Evolutionary conservation across 2,329 filamentous ascomycete species (phyloP).

Genomic region (Mariannaea elegans): DNA sequence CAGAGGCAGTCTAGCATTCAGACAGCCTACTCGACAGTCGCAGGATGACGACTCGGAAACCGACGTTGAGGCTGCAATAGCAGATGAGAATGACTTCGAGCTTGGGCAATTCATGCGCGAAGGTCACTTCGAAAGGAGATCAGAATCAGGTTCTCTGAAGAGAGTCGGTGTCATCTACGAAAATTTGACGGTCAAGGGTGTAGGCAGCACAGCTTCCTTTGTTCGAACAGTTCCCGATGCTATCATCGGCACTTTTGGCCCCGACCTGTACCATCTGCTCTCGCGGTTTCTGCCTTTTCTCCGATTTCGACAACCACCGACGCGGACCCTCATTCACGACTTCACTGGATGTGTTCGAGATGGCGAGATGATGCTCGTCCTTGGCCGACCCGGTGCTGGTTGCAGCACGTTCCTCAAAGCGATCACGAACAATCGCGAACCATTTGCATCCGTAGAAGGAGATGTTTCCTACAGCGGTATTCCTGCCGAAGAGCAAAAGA

Average conservation of each 20-base stretch:
- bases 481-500: constrained; percentile 13
- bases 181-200: constrained; percentile 77
- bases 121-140: constrained; percentile 80
- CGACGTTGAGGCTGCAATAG: constrained; percentile 26
- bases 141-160: constrained; percentile 69
- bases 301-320: constrained; percentile 27
- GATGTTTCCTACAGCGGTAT: constrained; percentile 22
- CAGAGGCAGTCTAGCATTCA: constrained; percentile 17
- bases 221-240: constrained; percentile 79
- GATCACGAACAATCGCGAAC: constrained; percentile 18
- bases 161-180: constrained; percentile 82
- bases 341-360: constrained; percentile 59
- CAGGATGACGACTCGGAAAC: constrained; percentile 50
- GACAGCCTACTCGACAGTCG: constrained; percentile 36
- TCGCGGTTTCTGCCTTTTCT: constrained; percentile 48
- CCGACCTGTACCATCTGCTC: constrained; percentile 76
- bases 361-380: constrained; percentile 71
- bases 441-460: constrained; percentile 14
- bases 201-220: constrained; percentile 72
- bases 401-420: constrained; percentile 61
- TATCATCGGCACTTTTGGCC: constrained; percentile 80
- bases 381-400: constrained; percentile 69
- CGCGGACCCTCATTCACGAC: constrained; percentile 13
- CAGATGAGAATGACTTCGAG: constrained; percentile 67
- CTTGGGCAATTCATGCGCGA: constrained; percentile 76